Conservation (phyloP, 805 yeast genomes). For the Metschnikowia dekortorum region DNA sequence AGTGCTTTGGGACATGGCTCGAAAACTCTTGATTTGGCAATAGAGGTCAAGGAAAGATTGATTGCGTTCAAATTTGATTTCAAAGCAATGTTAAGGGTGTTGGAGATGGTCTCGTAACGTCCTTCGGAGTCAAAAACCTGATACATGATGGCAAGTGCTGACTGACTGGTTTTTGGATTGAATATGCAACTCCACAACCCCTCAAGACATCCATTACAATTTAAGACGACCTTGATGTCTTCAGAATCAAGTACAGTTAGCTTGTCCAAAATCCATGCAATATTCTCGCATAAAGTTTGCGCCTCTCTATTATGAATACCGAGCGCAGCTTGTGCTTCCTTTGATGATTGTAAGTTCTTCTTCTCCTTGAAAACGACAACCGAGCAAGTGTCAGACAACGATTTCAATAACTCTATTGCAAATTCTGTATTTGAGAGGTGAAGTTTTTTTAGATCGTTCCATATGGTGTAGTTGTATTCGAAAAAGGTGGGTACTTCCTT, state of each 20-base stretch:
- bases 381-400: slow-evolving; percentile 18
- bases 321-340: slow-evolving; percentile 21
- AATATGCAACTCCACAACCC: slow-evolving; percentile 75
- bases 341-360: slow-evolving; percentile 18
- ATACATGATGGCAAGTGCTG: slow-evolving; percentile 65
- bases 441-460: slow-evolving; percentile 10
- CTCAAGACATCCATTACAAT: slow-evolving; percentile 36
- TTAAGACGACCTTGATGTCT: slow-evolving; percentile 21
- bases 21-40: slow-evolving; percentile 46
- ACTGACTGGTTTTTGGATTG: slow-evolving; percentile 62
- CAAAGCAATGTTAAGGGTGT: slow-evolving; percentile 44
- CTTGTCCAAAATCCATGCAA: slow-evolving; percentile 27
- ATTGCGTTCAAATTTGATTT: slow-evolving; percentile 46
- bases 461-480: slow-evolving; percentile 10
- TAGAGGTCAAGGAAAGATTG: slow-evolving; percentile 39
- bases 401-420: slow-evolving; percentile 10
- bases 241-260: slow-evolving; percentile 29
- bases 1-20: slow-evolving; percentile 77
- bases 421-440: slow-evolving; percentile 10
- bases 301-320: slow-evolving; percentile 31
- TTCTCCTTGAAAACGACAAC: slow-evolving; percentile 22
- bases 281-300: slow-evolving; percentile 15
- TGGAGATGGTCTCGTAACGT: slow-evolving; percentile 68
- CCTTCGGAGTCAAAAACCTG: slow-evolving; percentile 75
- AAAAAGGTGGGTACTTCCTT: slow-evolving; percentile 11